Base-by-base conservation (phyloP, 1,284 basidiomycete species). In the Stygiomarasmius scandens region DNA sequence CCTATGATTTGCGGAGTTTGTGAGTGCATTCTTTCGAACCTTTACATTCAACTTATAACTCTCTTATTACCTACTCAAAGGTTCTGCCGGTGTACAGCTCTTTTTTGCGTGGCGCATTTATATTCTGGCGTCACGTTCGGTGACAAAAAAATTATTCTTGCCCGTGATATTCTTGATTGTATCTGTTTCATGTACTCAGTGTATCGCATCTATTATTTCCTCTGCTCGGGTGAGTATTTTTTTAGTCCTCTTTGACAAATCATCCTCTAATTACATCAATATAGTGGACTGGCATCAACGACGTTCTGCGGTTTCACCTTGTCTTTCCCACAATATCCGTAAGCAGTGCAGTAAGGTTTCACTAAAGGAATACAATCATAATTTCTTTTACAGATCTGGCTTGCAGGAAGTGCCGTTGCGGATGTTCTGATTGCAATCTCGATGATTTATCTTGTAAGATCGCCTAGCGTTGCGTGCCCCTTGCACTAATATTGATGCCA, bases 321-420 rank as follows among this genome's bases (percentile, higher is more conserved):
- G 16, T 41, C 5, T 41, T 41, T n/a, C 8, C 14, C 6, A 16
- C 11, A 4, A 16, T 41, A 9, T 12, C 38, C 16, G 38, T 41
- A 19, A 41, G 38, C 16, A 9, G 4, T 41, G 11, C 4, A 41
- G 14, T 12, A 41, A 41, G 5, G 6, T 41, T 12, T 8, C 38
- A 16, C 38, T 5, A 19, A 41, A 41, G 16, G 14, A 19, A 34
- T 16, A 9, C 16, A 41, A 8, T 41, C 4, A 12, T 19, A 41
- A 8, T 41, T n/a, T n/a, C 20, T 10, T 44, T 20, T 34, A 24
- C 46, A 62, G 61, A n/a, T 55, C 11, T 62, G 61, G 61, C 44
- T 62, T n/a, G 58, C 43, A 4, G 58, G 61, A 14, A 58, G 58
- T 55, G 58, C 61, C 27, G n/a, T 55, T 25, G 51, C 52, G 16